These are phyloP conservation scores for Lolium perenne DNA, from an alignment of 176 grass and related monocot genomes.

Conservation along the genomic window DNA sequence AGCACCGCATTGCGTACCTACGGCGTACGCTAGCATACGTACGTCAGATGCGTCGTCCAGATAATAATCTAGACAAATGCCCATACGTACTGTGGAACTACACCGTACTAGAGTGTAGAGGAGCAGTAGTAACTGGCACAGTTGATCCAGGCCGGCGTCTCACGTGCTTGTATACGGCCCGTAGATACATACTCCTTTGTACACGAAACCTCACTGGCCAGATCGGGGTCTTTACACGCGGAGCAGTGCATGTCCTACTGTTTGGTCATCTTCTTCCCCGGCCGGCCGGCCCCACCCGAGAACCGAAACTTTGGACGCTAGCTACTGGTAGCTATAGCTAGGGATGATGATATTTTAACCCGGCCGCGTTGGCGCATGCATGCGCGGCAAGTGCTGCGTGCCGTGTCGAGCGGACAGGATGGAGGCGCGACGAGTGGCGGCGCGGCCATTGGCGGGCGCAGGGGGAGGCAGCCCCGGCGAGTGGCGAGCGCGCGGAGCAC, in stretches of 20 bases:
- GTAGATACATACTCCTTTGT: neutral
- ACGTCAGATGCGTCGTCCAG: slow-evolving; percentile 31
- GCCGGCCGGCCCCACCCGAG: neutral
- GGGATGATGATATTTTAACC: neutral
- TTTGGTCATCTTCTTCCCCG: slow-evolving; percentile 1
- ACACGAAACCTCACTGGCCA: slow-evolving; percentile 26
- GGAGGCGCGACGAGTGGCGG: slow-evolving; percentile 56
- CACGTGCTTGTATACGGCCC: slow-evolving; percentile 5
- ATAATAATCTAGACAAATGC: no score
- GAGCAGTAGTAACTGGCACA: no score
- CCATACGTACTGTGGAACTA: neutral
- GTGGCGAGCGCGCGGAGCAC: slow-evolving; percentile 41
- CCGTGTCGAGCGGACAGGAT: slow-evolving; percentile 43
- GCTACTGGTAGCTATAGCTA: neutral
- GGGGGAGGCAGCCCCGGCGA: slow-evolving; percentile 29
- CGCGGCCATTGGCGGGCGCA: slow-evolving; percentile 44
- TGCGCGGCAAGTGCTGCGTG: slow-evolving; percentile 54
- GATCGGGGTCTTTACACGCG: slow-evolving; percentile 25
- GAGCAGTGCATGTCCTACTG: slow-evolving; percentile 45
- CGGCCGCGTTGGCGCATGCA: slow-evolving; percentile 45
- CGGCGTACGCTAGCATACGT: slow-evolving; percentile 7
- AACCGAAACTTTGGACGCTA: slow-evolving; percentile 40
- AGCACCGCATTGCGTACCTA: neutral
- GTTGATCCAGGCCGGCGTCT: neutral
- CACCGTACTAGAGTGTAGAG: no score